These are phyloP conservation scores for Colletotrichum trifolii DNA, from an alignment of 2,329 filamentous ascomycete genomes.

Conservation along the genomic window DNA sequence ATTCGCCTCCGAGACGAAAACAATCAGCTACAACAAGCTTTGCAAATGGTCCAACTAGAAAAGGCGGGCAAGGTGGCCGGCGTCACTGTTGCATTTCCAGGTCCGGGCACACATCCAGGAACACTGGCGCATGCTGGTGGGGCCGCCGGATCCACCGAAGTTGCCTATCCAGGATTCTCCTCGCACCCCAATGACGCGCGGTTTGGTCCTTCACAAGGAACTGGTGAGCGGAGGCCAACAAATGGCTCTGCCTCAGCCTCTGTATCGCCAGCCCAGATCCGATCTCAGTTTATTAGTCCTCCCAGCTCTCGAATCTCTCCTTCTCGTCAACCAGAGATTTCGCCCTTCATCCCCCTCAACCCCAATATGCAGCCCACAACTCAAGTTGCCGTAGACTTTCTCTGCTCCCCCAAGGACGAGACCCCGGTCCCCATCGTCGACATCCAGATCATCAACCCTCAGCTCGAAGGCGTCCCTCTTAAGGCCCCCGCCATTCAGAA, in stretches of 20 bases:
- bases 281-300: conserved; percentile 38
- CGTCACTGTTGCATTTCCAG: conserved; percentile 33
- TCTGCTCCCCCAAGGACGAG: conserved; percentile 46
- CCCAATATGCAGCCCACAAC: conserved; percentile 54
- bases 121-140: conserved; percentile 30
- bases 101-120: not conserved
- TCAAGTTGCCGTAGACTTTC: conserved; percentile 49
- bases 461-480: conserved; percentile 69
- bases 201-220: conserved; percentile 34
- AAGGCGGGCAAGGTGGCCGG: conserved; percentile 37
- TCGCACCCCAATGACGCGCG: conserved; percentile 38
- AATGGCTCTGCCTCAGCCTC: conserved; percentile 37
- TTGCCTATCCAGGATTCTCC: conserved; percentile 40
- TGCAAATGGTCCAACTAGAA: conserved; percentile 36
- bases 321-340: conserved; percentile 47
- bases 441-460: conserved; percentile 67
- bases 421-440: conserved; percentile 62
- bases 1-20: conserved; percentile 51
- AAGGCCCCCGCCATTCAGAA: conserved; percentile 64
- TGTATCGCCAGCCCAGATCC: conserved; percentile 35
- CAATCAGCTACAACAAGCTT: conserved; percentile 33
- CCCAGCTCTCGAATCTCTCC: conserved; percentile 50
- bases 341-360: conserved; percentile 54
- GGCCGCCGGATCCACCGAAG: conserved; percentile 35
- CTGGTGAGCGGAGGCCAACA: conserved; percentile 33